Evolutionary conservation across 805 yeast species (phyloP).

Genomic region (Zygoascus ofunaensis): DNA sequence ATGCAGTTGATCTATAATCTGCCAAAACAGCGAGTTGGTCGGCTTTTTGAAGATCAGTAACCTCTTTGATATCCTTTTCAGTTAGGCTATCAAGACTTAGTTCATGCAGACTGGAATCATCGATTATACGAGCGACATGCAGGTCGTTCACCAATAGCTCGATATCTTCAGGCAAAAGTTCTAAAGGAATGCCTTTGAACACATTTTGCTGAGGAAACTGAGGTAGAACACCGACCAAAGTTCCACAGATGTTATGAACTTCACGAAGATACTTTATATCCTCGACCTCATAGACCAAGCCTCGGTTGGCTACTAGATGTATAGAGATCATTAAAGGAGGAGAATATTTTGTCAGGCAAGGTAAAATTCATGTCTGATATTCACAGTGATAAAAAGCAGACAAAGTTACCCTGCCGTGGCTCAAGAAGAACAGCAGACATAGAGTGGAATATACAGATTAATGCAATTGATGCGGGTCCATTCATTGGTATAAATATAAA

Average conservation of each 20-base stretch:
- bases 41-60: constrained; percentile 12
- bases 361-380: constrained; percentile 69
- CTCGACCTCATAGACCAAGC: constrained; percentile 50
- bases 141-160: constrained; percentile 47
- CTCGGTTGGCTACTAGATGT: constrained; percentile 34
- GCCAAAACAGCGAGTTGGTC: constrained; percentile 16
- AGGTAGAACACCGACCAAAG: constrained; percentile 73
- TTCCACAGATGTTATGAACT: constrained; percentile 59
- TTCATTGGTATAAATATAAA: too few relatives aligned
- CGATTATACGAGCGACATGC: constrained; percentile 37
- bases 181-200: constrained; percentile 77
- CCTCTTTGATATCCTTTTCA: constrained; percentile 12
- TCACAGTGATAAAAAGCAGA: too few relatives aligned
- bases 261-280: constrained; percentile 47
- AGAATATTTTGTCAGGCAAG: constrained; percentile 57
- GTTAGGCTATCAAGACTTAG: constrained; percentile 12
- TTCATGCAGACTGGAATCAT: constrained; percentile 29
- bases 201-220: constrained; percentile 88
- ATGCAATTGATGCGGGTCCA: too few relatives aligned
- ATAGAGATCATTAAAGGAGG: constrained; percentile 43
- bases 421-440: too few relatives aligned
- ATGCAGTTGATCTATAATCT: constrained; percentile 12
- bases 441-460: too few relatives aligned
- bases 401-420: too few relatives aligned
- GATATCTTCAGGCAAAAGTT: constrained; percentile 64